Evolutionary conservation across 1,284 basidiomycete genomes (phyloP).

Genomic region (Cerrena zonata): DNA sequence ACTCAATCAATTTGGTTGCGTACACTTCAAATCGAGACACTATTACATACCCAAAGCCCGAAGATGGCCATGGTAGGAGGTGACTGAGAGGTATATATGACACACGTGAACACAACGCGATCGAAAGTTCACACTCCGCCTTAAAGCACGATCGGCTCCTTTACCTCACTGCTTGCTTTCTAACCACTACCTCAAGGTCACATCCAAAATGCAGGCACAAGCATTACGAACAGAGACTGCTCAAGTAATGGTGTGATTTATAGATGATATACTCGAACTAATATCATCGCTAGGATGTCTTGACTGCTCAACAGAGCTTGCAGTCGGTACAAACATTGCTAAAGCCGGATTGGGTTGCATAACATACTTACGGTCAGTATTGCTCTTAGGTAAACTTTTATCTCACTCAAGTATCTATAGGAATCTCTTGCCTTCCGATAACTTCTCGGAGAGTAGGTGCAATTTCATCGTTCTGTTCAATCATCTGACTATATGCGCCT

Average conservation of each 20-base stretch:
- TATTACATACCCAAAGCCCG: conserved; percentile 67
- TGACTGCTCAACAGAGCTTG: conserved; percentile 58
- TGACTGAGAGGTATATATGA: conserved; percentile 1
- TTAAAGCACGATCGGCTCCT: background rate
- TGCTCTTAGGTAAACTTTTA: background rate
- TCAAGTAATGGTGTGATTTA: conserved; percentile 23
- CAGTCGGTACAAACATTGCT: conserved; percentile 66
- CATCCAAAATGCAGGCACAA: conserved; percentile 29
- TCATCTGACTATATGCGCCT: conserved; percentile 11
- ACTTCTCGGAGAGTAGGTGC: conserved; percentile 66
- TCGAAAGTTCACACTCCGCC: conserved; percentile 17
- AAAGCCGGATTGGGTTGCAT: conserved; percentile 71
- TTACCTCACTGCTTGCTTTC: background rate
- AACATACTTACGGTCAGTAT: conserved; percentile 59
- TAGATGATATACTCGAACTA: background rate
- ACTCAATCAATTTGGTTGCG: conserved; percentile 3
- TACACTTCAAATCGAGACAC: background rate
- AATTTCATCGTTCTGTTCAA: too few species aligned
- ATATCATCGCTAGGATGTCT: conserved; percentile 36
- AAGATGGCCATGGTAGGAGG: conserved; percentile 55
- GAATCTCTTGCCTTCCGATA: conserved; percentile 71
- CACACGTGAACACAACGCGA: conserved; percentile 18
- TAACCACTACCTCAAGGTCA: background rate
- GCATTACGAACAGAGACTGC: conserved; percentile 19
- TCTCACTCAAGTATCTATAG: conserved; percentile 28